Evolutionary conservation across 179 eudicot genomes (phyloP).

Genomic region (Spinacia oleracea): DNA sequence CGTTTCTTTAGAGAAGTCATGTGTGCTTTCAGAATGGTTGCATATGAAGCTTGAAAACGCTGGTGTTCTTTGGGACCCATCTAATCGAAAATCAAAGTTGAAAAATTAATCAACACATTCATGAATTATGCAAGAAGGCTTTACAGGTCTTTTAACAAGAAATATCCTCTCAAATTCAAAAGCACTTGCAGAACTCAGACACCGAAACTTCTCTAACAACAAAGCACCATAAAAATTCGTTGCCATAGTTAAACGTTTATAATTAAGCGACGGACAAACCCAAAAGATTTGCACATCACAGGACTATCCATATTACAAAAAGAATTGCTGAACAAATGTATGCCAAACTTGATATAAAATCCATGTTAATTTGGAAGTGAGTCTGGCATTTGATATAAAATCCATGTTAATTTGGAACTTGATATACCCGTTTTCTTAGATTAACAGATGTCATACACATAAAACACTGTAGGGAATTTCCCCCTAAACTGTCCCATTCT

Average conservation of each 20-base stretch:
- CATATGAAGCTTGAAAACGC: constrained; percentile 91
- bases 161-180: neutral
- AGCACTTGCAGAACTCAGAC: neutral
- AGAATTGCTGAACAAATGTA: too few relatives aligned
- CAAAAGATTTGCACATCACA: neutral
- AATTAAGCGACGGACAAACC: neutral
- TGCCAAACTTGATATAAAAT: too few relatives aligned
- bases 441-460: too few relatives aligned
- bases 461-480: too few relatives aligned
- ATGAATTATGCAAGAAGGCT: neutral
- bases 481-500: too few relatives aligned
- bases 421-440: too few relatives aligned
- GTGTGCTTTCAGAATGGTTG: constrained; percentile 83
- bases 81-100: constrained; percentile 32
- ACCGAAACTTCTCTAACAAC: neutral
- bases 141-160: neutral
- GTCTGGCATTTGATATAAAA: too few relatives aligned
- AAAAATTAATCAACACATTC: neutral
- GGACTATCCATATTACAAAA: too few relatives aligned
- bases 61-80: constrained; percentile 87
- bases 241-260: neutral
- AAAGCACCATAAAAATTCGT: neutral
- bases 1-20: constrained; percentile 93
- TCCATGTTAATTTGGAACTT: too few relatives aligned
- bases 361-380: too few relatives aligned